Percentiles rank a stretch among this genome's conserved stretches.
phyloP scores from a whole-genome alignment of 1,284 basidiomycete genomes.

The Volvariella volvacea region DNA sequence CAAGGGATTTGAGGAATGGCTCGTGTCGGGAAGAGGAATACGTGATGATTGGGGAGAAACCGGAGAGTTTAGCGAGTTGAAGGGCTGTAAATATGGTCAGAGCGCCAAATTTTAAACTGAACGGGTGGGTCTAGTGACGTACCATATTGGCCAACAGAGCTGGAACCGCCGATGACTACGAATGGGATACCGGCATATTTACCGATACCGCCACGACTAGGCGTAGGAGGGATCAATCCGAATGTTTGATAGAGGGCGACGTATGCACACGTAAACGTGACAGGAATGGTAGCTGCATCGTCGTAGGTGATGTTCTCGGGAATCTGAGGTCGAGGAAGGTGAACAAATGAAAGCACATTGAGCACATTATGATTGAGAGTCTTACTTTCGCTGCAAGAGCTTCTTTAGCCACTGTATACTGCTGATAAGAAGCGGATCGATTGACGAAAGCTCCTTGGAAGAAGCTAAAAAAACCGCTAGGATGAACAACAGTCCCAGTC shows the following conservation, averaged over 20 bases:
- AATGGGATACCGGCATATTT: slow-evolving; percentile 16
- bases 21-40: slow-evolving; percentile 38
- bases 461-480: slow-evolving; percentile 28
- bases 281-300: slow-evolving; percentile 32
- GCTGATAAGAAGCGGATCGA: slow-evolving; percentile 40
- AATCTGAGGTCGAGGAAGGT: no score
- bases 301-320: slow-evolving; percentile 38
- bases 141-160: slow-evolving; percentile 32
- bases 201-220: neutral
- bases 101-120: no score
- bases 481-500: neutral
- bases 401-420: slow-evolving; percentile 36
- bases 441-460: slow-evolving; percentile 28
- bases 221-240: slow-evolving; percentile 11
- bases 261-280: slow-evolving; percentile 28
- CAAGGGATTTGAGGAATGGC: slow-evolving; percentile 37
- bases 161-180: slow-evolving; percentile 30
- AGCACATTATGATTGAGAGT: neutral
- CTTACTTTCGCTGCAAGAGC: slow-evolving; percentile 36
- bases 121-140: no score
- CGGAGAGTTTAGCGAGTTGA: slow-evolving; percentile 40
- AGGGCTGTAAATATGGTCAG: slow-evolving; percentile 19
- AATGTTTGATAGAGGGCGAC: slow-evolving; percentile 28
- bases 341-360: neutral
- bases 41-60: slow-evolving; percentile 41